Percentiles rank a stretch among this genome's conserved stretches.
Evolutionary conservation across 2,329 filamentous ascomycete genomes (phyloP).

Genomic region (Botryotinia convoluta): DNA sequence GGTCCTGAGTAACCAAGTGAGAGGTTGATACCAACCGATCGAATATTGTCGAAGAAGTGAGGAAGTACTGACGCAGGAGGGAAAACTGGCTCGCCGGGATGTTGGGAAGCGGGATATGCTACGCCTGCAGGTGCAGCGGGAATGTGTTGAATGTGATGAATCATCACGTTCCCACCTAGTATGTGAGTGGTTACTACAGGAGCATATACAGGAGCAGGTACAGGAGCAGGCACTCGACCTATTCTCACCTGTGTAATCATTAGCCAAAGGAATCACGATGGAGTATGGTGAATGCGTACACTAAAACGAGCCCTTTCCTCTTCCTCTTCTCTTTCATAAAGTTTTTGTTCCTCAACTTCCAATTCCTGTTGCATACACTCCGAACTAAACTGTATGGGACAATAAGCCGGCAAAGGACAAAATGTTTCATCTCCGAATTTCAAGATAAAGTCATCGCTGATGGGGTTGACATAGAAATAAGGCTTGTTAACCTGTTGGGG

Average conservation of each 20-base stretch:
- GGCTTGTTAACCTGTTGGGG: no score
- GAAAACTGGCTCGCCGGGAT: neutral
- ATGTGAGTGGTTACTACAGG: neutral
- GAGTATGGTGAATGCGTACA: neutral
- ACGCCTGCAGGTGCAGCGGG: neutral
- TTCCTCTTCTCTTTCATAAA: accelerated
- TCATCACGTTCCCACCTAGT: no score
- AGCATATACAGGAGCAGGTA: neutral
- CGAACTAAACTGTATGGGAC: neutral
- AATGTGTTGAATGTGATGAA: no score
- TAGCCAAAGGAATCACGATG: neutral
- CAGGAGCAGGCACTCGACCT: accelerated
- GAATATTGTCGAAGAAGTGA: conserved; percentile 1
- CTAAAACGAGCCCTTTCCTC: accelerated
- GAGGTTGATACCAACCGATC: conserved; percentile 10
- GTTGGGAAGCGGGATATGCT: accelerated
- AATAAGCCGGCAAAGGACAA: neutral
- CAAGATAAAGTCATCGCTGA: conserved; percentile 8
- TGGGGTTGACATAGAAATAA: conserved; percentile 2
- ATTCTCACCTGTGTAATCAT: neutral
- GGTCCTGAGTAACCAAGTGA: accelerated
- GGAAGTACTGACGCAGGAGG: neutral
- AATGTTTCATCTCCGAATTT: neutral
- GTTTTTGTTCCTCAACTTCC: neutral
- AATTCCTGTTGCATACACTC: neutral